Conservation (phyloP, 805 yeast species). For the Lachancea meyersii region DNA sequence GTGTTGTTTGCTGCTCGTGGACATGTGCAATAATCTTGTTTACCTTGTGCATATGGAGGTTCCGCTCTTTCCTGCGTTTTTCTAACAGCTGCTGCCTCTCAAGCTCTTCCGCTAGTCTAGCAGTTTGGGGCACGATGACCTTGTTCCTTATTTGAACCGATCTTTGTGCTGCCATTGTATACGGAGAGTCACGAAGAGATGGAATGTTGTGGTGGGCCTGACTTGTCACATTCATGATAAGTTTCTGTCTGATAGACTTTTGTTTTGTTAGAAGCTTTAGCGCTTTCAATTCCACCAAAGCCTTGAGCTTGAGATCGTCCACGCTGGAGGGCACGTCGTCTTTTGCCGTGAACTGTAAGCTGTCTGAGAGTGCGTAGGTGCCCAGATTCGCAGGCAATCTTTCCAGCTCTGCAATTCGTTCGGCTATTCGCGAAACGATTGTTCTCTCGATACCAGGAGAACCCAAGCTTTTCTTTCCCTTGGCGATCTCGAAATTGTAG, state of each 20-base stretch:
- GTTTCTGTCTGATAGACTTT: slow-evolving; percentile 57
- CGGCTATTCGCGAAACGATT: slow-evolving; percentile 47
- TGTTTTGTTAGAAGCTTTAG: slow-evolving; percentile 62
- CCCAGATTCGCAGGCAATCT: slow-evolving; percentile 66
- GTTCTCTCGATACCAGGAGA: slow-evolving; percentile 45
- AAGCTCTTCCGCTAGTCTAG: slow-evolving; percentile 65
- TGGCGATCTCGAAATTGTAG: slow-evolving; percentile 12
- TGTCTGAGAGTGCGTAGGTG: slow-evolving; percentile 42
- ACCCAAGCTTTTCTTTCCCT: slow-evolving; percentile 43
- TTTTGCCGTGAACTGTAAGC: slow-evolving; percentile 37
- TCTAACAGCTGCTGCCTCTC: slow-evolving; percentile 67
- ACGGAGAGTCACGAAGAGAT: slow-evolving; percentile 45
- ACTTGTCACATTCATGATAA: slow-evolving; percentile 47
- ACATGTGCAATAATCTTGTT: slow-evolving; percentile 32
- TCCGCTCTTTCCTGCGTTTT: slow-evolving; percentile 45
- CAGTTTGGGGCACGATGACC: slow-evolving; percentile 66
- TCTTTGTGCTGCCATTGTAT: slow-evolving; percentile 61
- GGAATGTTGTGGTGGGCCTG: slow-evolving; percentile 52
- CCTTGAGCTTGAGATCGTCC: slow-evolving; percentile 57
- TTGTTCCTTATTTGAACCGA: slow-evolving; percentile 63
- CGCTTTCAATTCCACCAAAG: slow-evolving; percentile 65
- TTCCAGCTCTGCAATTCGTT: slow-evolving; percentile 57
- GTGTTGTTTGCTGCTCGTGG: slow-evolving; percentile 25
- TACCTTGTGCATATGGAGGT: slow-evolving; percentile 46
- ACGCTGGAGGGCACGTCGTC: slow-evolving; percentile 41